These are phyloP conservation scores for Trichoderma sp. DNA, from an alignment of 2,329 filamentous ascomycete genomes.

Conservation along the genomic window DNA sequence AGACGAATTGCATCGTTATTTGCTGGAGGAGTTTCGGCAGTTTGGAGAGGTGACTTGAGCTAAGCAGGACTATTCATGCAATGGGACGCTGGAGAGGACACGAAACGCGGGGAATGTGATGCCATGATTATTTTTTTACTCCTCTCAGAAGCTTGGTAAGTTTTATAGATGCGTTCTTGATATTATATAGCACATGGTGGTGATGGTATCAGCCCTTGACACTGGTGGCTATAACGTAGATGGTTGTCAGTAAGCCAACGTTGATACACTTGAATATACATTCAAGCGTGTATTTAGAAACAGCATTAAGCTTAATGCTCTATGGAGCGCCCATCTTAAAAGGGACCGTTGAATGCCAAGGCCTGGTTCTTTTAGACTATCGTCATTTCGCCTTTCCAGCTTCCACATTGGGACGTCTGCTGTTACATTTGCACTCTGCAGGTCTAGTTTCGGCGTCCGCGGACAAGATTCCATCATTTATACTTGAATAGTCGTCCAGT, in stretches of 20 bases:
- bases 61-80: background rate
- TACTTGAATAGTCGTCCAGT: background rate
- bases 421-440: background rate
- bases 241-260: background rate
- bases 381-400: background rate
- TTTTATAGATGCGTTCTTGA: background rate
- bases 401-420: background rate
- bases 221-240: background rate
- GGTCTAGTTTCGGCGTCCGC: background rate
- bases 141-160: background rate
- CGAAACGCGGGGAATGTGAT: background rate
- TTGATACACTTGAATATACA: background rate
- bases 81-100: background rate
- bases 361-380: background rate
- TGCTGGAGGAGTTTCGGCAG: background rate
- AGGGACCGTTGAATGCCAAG: background rate
- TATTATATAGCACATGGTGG: too few relatives aligned
- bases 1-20: background rate
- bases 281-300: background rate
- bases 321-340: background rate
- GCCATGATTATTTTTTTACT: too few relatives aligned
- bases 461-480: background rate
- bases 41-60: constrained; percentile 1
- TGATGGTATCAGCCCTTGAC: too few relatives aligned
- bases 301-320: background rate